Conservation (phyloP, 1,284 basidiomycete genomes). For the Sanghuangporus weigelae region DNA sequence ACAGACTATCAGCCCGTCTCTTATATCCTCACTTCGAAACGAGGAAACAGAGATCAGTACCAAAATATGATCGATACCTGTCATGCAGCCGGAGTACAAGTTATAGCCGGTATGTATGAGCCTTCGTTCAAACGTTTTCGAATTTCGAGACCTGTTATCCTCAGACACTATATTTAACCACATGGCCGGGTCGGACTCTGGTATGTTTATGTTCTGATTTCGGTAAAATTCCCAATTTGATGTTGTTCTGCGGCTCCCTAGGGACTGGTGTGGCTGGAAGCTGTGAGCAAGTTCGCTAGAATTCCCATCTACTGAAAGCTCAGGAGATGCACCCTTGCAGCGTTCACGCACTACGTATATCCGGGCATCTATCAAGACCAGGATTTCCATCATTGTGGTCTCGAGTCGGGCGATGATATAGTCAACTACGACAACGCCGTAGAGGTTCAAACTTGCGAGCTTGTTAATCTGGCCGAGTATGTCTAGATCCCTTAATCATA, state of each 20-base stretch:
- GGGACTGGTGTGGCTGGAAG: conserved; percentile 48
- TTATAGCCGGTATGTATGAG: conserved; percentile 46
- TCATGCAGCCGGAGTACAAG: conserved; percentile 53
- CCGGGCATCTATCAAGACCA: conserved; percentile 24
- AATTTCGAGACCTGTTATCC: conserved; percentile 12
- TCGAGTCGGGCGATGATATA: conserved; percentile 48
- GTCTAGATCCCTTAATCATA: conserved; percentile 19
- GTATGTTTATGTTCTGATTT: too few species aligned
- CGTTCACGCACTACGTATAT: conserved; percentile 48
- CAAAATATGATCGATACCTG: conserved; percentile 53
- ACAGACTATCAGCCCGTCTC: conserved; percentile 68
- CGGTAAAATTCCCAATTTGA: not conserved
- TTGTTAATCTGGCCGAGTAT: conserved; percentile 54
- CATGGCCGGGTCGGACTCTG: conserved; percentile 43
- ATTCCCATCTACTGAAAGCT: conserved; percentile 17
- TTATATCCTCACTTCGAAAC: conserved; percentile 54
- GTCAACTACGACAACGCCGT: conserved; percentile 45
- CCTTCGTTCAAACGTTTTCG: conserved; percentile 12
- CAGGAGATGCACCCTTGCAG: conserved; percentile 2
- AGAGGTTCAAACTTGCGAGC: conserved; percentile 59
- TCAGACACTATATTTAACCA: conserved; percentile 63
- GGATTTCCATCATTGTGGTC: conserved; percentile 63
- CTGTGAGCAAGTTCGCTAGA: conserved; percentile 11
- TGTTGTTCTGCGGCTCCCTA: conserved; percentile 2
- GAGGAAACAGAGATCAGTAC: conserved; percentile 48